A percentile compares a stretch with the other conserved stretches of the same genome.
phyloP scores from a whole-genome alignment of 1,284 basidiomycete species.

The Rhodotorula mucilaginosa region DNA sequence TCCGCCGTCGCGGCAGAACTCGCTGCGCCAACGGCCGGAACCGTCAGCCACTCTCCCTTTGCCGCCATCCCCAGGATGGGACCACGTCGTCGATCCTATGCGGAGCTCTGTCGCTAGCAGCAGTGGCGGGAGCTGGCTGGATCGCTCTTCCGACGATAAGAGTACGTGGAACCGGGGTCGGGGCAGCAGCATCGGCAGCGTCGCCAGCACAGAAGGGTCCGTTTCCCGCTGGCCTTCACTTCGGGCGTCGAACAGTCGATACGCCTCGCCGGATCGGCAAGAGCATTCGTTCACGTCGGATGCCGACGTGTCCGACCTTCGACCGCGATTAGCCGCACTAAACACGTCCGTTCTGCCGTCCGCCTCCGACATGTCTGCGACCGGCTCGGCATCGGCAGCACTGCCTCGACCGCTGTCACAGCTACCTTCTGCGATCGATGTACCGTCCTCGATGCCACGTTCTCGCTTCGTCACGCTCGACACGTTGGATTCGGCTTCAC shows the following conservation, averaged over 20 bases:
- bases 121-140: conserved; percentile 28
- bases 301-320: background rate
- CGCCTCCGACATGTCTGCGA: background rate
- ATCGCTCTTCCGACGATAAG: conserved; percentile 3
- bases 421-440: conserved; percentile 18
- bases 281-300: background rate
- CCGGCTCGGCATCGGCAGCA: background rate
- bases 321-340: conserved; percentile 9
- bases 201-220: background rate
- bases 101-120: conserved; percentile 15
- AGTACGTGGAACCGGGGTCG: conserved; percentile 10
- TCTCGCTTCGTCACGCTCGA: background rate
- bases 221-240: background rate
- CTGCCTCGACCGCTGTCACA: conserved; percentile 8
- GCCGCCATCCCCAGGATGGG: background rate
- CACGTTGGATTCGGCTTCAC: background rate
- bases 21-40: conserved; percentile 6
- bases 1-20: conserved; percentile 28
- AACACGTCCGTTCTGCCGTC: background rate
- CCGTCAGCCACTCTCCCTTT: background rate
- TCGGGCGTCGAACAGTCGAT: background rate
- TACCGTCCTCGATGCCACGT: background rate
- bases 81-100: conserved; percentile 2
- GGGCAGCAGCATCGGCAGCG: conserved; percentile 15
- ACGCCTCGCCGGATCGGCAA: background rate